These are phyloP conservation scores for Colletotrichum sp. DNA, from an alignment of 2,329 filamentous ascomycete species.

Conservation along the genomic window DNA sequence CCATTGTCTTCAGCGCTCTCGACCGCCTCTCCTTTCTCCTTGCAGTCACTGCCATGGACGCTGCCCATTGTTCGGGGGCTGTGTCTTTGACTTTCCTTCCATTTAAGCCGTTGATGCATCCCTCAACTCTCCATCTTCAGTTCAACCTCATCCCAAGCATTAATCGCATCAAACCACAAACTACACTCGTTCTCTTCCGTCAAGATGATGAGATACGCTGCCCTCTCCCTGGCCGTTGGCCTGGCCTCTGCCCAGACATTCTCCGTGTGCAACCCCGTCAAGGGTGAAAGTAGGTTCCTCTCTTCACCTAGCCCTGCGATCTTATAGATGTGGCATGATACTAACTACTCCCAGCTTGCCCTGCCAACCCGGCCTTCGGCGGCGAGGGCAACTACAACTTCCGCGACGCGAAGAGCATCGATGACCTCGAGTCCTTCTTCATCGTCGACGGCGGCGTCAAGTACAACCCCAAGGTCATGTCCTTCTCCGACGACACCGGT, in stretches of 20 bases:
- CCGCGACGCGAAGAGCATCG: conserved; percentile 32
- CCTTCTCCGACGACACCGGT: conserved; percentile 42
- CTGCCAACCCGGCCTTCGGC: conserved; percentile 22
- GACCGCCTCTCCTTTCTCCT: background rate
- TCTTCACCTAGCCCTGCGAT: background rate
- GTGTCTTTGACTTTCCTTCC: background rate
- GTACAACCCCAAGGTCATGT: conserved; percentile 40
- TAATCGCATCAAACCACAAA: background rate
- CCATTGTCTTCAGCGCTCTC: background rate
- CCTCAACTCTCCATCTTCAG: background rate
- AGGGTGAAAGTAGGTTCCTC: conserved; percentile 14
- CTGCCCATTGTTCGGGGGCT: background rate
- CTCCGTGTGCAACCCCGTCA: conserved; percentile 21
- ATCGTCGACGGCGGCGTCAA: conserved; percentile 54
- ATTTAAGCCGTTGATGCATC: background rate
- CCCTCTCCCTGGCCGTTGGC: conserved; percentile 13
- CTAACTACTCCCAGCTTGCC: conserved; percentile 10
- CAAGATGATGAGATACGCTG: conserved; percentile 6
- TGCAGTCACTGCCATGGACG: background rate
- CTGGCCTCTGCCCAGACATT: conserved; percentile 21
- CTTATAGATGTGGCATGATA: background rate
- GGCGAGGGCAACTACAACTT: conserved; percentile 16
- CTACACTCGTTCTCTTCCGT: background rate
- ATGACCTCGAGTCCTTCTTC: conserved; percentile 54
- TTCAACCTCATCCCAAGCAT: background rate